Conservation (phyloP, 352 stramenopile genomes). For the Phytopythium delawarense region DNA sequence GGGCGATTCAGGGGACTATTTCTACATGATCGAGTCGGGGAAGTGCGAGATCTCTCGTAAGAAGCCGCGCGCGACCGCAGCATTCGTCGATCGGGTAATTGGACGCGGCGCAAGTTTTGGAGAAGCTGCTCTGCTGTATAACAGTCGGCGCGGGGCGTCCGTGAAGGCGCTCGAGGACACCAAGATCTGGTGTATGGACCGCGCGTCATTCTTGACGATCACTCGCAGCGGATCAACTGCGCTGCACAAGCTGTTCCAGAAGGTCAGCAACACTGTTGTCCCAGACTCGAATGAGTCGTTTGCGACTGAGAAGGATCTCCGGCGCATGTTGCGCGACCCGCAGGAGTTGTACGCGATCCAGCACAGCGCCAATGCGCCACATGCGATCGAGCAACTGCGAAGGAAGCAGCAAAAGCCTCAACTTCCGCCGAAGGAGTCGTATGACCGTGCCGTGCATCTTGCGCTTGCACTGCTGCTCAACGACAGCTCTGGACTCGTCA, state of each 20-base stretch:
- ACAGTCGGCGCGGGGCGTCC: conserved; percentile 91
- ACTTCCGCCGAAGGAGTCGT: conserved; percentile 15
- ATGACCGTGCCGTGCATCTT: conserved; percentile 55
- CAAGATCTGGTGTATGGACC: conserved; percentile 93
- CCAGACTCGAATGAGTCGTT: conserved; percentile 45
- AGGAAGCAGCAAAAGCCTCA: background rate
- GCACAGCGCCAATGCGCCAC: conserved; percentile 22
- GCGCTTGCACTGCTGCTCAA: conserved; percentile 70
- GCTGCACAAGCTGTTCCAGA: conserved; percentile 70
- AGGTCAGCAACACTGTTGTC: conserved; percentile 42
- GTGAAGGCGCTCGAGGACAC: conserved; percentile 81
- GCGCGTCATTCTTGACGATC: conserved; percentile 80
- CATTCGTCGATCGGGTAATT: conserved; percentile 71
- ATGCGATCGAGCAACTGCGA: conserved; percentile 2
- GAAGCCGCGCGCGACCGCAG: conserved; percentile 44
- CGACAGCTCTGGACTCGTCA: conserved; percentile 66
- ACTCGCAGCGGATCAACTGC: conserved; percentile 75
- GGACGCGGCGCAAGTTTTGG: conserved; percentile 86
- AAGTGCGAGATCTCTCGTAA: conserved; percentile 69
- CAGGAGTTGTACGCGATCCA: conserved; percentile 25
- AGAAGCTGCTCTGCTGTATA: conserved; percentile 96
- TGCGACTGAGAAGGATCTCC: conserved; percentile 50
- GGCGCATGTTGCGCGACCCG: conserved; percentile 47
- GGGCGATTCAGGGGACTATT: conserved; percentile 81
- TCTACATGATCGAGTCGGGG: conserved; percentile 79